Conservation (phyloP, 1,284 basidiomycete genomes). For the Papiliotrema laurentii region DNA sequence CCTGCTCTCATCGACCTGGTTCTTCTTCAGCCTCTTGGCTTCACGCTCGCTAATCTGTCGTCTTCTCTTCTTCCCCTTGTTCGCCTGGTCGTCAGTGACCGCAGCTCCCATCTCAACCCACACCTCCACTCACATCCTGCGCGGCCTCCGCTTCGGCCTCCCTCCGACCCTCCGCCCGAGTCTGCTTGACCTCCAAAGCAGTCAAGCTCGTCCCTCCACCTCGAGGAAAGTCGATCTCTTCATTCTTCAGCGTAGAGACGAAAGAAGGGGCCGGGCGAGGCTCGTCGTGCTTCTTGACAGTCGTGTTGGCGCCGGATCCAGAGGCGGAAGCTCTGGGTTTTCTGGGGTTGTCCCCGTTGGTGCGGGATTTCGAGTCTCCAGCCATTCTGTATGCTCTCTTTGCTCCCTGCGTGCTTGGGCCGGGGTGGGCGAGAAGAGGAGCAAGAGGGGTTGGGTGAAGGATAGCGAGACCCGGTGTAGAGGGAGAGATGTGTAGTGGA, state of each 20-base stretch:
- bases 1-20: conserved; percentile 53
- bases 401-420: not conserved
- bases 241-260: conserved; percentile 52
- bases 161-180: conserved; percentile 74
- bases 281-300: conserved; percentile 2
- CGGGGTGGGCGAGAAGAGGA: not conserved
- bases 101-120: not conserved
- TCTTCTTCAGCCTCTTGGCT: conserved; percentile 49
- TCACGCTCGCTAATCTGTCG: conserved; percentile 33
- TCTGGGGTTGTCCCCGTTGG: not conserved
- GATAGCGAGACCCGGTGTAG: not conserved
- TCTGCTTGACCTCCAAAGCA: conserved; percentile 82
- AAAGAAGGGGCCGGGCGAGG: conserved; percentile 41
- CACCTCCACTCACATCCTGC: conserved; percentile 48
- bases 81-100: conserved; percentile 28
- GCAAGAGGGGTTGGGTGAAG: too few species aligned
- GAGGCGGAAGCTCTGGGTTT: not conserved
- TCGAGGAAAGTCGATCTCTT: conserved; percentile 91
- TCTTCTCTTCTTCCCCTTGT: conserved; percentile 32
- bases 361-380: not conserved
- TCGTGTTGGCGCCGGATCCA: not conserved
- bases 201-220: conserved; percentile 72
- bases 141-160: conserved; percentile 75
- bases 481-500: not conserved
- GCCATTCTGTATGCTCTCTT: not conserved